Base-by-base conservation (phyloP, 106 monocot genomes). In the Acanthochlamys bracteata region DNA sequence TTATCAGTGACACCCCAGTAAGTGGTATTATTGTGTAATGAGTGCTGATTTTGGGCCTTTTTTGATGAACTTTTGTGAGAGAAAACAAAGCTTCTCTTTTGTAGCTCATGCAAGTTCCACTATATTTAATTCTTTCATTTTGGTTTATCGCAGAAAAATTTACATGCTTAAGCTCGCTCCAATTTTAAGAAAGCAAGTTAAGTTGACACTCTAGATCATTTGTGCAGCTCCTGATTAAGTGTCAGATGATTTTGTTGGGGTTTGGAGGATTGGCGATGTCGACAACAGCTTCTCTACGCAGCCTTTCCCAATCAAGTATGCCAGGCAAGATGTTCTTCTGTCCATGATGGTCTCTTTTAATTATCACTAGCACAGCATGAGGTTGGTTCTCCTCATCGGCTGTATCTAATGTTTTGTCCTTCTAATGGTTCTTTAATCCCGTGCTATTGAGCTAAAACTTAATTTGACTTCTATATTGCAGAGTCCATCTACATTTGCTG, bases 211-310 rank as follows among this genome's bases (percentile, higher is more conserved):
- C 41, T 81, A 76, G 78, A 76, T 81, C 70, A 65, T 53, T 82
- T 80, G 61, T 88, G 81, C 85, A 91, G 96, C 88, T 83, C 85
- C 96, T 75, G 85, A 85, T 67, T 46, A 73, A 64, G 33, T 64
- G 26, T 80, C 87, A 41, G 83, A 91, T 63, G 88, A 74, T 63
- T 49, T 80, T 3, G 41, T 78, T 20, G 88, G 91, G 39, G 80
- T 91, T 70, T 98, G 96, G 96, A 84, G 70, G 66, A 98, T 98
- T 57, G 76, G 85, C 75, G 96, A 98, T 69, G 55, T 67, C 23
- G 96, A 98, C 54, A 74, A 91, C 66, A 91, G 96, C 76, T 98
- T 98, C 72, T 88, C 76, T 53, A 98, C 96, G 0, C 96, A 91
- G 66, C 96, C 88, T 17, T 98, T 91, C 66, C 77, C 68, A 66